Evolutionary conservation across 108 stramenopile species (phyloP).

Genomic region (Cyclotella baltica): DNA sequence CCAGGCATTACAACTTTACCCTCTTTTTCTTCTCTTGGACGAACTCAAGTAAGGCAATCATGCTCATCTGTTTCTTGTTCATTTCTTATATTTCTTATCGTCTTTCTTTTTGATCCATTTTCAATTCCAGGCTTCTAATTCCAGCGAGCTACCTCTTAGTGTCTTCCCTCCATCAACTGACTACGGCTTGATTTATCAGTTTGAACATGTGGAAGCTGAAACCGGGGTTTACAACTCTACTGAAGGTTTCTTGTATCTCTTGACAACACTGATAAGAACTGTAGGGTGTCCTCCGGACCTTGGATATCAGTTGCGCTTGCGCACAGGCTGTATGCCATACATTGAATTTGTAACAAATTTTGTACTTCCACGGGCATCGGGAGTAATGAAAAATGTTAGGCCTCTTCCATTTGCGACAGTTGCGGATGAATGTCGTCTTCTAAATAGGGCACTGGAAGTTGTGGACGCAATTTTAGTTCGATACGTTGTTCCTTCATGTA

Average conservation of each 20-base stretch:
- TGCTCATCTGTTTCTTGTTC: not conserved
- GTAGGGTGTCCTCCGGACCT: constrained; percentile 74
- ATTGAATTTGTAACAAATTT: constrained; percentile 80
- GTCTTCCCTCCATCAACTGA: constrained; percentile 49
- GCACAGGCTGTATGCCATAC: constrained; percentile 82
- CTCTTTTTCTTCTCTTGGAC: constrained; percentile 20
- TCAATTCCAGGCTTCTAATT: not conserved
- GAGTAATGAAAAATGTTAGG: constrained; percentile 40
- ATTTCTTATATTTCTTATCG: not conserved
- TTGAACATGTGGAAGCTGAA: constrained; percentile 81
- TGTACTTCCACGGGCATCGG: constrained; percentile 73
- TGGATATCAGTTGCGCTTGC: constrained; percentile 72
- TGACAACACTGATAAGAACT: constrained; percentile 66
- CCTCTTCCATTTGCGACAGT: constrained; percentile 61
- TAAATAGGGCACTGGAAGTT: constrained; percentile 72
- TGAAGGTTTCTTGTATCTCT: constrained; percentile 77
- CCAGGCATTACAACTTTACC: constrained; percentile 31
- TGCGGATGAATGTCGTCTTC: constrained; percentile 67
- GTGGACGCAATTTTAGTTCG: constrained; percentile 69
- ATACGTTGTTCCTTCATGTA: constrained; percentile 54
- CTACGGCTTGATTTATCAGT: constrained; percentile 77
- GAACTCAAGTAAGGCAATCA: constrained; percentile 18
- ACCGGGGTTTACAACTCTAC: constrained; percentile 79
- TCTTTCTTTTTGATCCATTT: not conserved
- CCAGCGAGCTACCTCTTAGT: constrained; percentile 23